A percentile compares a stretch with the other conserved stretches of the same genome.
phyloP scores from a whole-genome alignment of 2,329 filamentous ascomycete species.

The Hypoxylon sp. region DNA sequence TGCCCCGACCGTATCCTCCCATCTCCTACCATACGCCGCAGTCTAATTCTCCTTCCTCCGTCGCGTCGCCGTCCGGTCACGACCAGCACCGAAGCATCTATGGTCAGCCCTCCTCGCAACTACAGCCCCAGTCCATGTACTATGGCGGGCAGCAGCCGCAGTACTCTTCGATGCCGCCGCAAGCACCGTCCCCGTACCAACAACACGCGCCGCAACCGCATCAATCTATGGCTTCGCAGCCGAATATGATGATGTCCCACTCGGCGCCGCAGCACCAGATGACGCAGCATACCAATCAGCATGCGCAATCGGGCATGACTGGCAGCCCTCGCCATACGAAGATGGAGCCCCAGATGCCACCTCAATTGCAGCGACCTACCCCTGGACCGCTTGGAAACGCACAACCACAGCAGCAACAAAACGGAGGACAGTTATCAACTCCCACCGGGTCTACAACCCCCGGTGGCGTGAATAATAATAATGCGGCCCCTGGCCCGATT shows the following conservation, averaged over 20 bases:
- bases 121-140: conserved; percentile 86
- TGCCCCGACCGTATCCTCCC: conserved; percentile 86
- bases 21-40: conserved; percentile 94
- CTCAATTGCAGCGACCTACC: conserved; percentile 70
- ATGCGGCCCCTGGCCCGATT: conserved; percentile 94
- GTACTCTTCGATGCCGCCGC: conserved; percentile 74
- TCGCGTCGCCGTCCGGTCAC: conserved; percentile 88
- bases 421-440: conserved; percentile 59
- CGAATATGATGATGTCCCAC: conserved; percentile 75
- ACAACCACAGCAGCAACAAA: conserved; percentile 59
- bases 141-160: conserved; percentile 69
- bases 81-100: conserved; percentile 92
- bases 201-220: conserved; percentile 68
- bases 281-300: conserved; percentile 69
- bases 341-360: conserved; percentile 71
- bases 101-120: conserved; percentile 79
- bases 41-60: conserved; percentile 93
- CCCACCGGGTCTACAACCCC: conserved; percentile 58
- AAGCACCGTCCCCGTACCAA: conserved; percentile 72
- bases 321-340: conserved; percentile 72
- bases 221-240: conserved; percentile 72
- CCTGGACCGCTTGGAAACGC: conserved; percentile 63
- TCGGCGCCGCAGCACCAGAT: conserved; percentile 68
- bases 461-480: conserved; percentile 76
- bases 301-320: conserved; percentile 66